Base-by-base conservation (phyloP, 2,329 filamentous ascomycete genomes). In the Calycina herbarum region DNA sequence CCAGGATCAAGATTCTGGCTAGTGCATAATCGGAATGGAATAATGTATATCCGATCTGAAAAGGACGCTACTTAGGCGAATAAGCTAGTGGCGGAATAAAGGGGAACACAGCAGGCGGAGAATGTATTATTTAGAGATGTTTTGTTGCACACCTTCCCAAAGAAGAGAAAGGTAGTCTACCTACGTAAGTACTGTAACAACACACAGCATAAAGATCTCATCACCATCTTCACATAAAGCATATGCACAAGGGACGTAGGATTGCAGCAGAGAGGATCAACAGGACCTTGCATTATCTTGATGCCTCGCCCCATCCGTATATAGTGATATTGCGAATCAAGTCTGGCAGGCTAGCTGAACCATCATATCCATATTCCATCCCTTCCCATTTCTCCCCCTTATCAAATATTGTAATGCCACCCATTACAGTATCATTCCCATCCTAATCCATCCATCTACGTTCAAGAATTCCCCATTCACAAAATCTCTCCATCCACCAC, bases 321-420 rank as follows among this genome's bases (percentile, higher is more conserved):
- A 27, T 62, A n/a, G n/a, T 13, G 27, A 61, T 51, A 11, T 11
- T 31, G n/a, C 33, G 40, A 40, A 27, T 31, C 51, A 40, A 57
- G 51, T 45, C 38, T 57, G 61, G 48, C 33, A 62, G 48, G 48
- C 61, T 62, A 57, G 61, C 51, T 62, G 61, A 62, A 62, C 61
- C 48, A 62, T 62, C 60, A 62, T 56, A 57, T 62, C 59, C 45
- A 40, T 62, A 57, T 40, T 51, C 51, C 48, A 24, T 27, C 11
- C 24, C 17, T 29, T 17, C 33, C 15, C 27, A 20, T 54, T 24
- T n/a, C 17, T 27, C 8, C 20, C n/a, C 45, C n/a, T 10, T 51
- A 27, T 10, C 48, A 54, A 24, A 54, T 17, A 40, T 51, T 20
- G 38, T 8, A 17, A 5, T 35, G 27, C 27, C 56, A 31, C 7